Evolutionary conservation across 176 grass and related monocot genomes (phyloP).

Genomic region (Musa troglodytarum): DNA sequence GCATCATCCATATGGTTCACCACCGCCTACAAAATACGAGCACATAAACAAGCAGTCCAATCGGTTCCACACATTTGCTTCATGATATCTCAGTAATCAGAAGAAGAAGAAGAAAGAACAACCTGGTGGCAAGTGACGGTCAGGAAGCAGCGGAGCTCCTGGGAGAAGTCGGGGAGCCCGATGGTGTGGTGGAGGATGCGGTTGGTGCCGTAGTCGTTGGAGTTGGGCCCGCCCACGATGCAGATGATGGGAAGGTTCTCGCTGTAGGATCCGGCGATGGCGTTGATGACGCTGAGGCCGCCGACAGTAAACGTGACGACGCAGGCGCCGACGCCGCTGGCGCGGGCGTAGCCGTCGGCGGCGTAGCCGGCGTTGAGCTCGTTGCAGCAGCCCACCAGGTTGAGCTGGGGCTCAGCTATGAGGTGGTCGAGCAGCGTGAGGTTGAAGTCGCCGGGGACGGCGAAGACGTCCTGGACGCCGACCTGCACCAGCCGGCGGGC

Average conservation of each 20-base stretch:
- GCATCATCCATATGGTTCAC: constrained; percentile 21
- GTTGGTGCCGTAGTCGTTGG: constrained; percentile 21
- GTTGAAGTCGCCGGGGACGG: constrained; percentile 16
- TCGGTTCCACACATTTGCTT: background rate
- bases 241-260: constrained; percentile 17
- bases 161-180: constrained; percentile 15
- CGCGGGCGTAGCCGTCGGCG: constrained; percentile 21
- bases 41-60: background rate
- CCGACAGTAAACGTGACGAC: constrained; percentile 14
- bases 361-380: constrained; percentile 19
- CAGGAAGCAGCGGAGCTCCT: constrained; percentile 20
- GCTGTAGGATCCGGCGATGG: constrained; percentile 20
- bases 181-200: constrained; percentile 23
- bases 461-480: constrained; percentile 11
- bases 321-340: constrained; percentile 12
- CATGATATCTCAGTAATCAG: background rate
- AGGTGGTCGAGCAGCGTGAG: constrained; percentile 21
- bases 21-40: constrained; percentile 4
- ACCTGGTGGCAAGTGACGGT: constrained; percentile 21
- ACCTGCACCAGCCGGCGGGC: constrained; percentile 13
- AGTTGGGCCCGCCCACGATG: constrained; percentile 12
- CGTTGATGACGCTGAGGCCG: constrained; percentile 20
- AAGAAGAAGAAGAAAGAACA: background rate
- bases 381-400: constrained; percentile 16
- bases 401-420: constrained; percentile 10